Evolutionary conservation across 768 basidiomycete species (phyloP).

Genomic region (Chalciporus sphaerocephalus): DNA sequence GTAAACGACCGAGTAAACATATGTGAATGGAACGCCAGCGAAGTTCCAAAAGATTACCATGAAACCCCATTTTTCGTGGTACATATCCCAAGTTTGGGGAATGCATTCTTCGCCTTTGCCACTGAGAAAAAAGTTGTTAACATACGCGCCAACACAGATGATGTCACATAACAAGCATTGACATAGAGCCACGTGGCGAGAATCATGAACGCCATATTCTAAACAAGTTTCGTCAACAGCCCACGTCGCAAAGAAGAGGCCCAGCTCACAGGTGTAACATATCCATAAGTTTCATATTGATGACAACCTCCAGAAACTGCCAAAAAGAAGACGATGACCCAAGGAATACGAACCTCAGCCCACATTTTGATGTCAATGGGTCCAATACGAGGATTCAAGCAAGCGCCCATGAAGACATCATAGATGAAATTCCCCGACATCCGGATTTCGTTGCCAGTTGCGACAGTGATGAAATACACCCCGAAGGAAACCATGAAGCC

Average conservation of each 20-base stretch:
- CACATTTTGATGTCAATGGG: slow-evolving; percentile 97
- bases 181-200: slow-evolving; percentile 95
- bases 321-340: slow-evolving; percentile 93
- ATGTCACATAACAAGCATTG: slow-evolving; percentile 72
- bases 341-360: slow-evolving; percentile 94
- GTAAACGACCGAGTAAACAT: slow-evolving; percentile 95
- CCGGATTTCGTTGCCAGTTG: slow-evolving; percentile 75
- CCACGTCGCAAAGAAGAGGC: background rate
- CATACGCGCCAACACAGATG: background rate
- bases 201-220: slow-evolving; percentile 98
- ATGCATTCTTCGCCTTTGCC: slow-evolving; percentile 94
- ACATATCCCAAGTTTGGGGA: slow-evolving; percentile 99
- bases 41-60: slow-evolving; percentile 99
- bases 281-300: slow-evolving; percentile 89
- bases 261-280: slow-evolving; percentile 77
- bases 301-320: slow-evolving; percentile 91
- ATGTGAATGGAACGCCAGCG: slow-evolving; percentile 92
- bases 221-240: background rate
- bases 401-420: slow-evolving; percentile 95
- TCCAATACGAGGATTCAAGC: slow-evolving; percentile 89
- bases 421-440: slow-evolving; percentile 96
- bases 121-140: slow-evolving; percentile 34
- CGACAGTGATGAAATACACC: slow-evolving; percentile 75
- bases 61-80: slow-evolving; percentile 98
- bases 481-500: slow-evolving; percentile 79